Conservation (phyloP, 495 filamentous ascomycete genomes). For the Xylaria intraflava region DNA sequence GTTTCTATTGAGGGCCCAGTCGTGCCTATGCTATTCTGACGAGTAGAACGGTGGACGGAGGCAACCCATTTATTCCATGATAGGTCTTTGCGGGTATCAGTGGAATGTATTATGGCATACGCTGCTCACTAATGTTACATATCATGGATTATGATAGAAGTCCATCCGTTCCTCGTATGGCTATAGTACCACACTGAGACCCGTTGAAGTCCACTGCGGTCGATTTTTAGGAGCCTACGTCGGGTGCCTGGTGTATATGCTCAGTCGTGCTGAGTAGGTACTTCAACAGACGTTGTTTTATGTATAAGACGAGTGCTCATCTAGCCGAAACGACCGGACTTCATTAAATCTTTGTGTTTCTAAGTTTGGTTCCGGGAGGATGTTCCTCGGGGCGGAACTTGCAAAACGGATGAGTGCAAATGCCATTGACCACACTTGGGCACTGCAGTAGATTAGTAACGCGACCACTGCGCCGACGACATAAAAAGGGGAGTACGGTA, state of each 20-base stretch:
- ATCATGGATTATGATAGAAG: constrained; percentile 1
- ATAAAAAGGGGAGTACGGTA: not conserved
- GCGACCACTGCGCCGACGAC: not conserved
- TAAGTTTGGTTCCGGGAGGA: constrained; percentile 44
- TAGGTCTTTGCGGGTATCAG: not conserved
- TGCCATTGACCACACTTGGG: constrained; percentile 33
- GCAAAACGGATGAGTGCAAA: constrained; percentile 40
- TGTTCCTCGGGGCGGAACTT: constrained; percentile 43
- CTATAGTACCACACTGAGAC: not conserved
- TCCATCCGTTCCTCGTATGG: not conserved
- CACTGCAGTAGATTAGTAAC: constrained; percentile 24
- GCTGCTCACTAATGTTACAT: constrained; percentile 8
- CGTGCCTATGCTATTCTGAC: not conserved
- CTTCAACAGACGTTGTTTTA: not conserved
- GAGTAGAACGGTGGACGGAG: not conserved
- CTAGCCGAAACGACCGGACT: not conserved
- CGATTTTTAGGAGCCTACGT: not conserved
- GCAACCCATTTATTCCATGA: not conserved
- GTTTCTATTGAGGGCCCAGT: not conserved
- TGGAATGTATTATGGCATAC: not conserved
- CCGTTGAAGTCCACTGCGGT: not conserved
- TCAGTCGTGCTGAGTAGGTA: too few relatives aligned
- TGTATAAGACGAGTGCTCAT: not conserved
- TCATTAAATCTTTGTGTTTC: constrained; percentile 22
- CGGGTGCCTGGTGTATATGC: too few relatives aligned